A percentile compares a stretch with the other conserved stretches of the same genome.
These are phyloP conservation scores for Penicillium sp. DNA, from an alignment of 2,329 filamentous ascomycete species.

Conservation along the genomic window DNA sequence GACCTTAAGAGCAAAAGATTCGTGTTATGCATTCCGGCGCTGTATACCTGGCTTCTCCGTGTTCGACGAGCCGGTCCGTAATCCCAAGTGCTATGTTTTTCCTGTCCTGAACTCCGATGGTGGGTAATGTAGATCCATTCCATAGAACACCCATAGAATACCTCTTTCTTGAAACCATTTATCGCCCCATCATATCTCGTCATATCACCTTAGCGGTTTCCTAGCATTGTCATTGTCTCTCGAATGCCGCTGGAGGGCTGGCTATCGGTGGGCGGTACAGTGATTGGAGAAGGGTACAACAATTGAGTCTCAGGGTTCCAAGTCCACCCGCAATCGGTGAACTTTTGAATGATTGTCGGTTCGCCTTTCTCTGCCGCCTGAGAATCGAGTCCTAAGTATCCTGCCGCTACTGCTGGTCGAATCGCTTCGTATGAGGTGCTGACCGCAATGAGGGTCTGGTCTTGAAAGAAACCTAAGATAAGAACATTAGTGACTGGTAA, in stretches of 20 bases:
- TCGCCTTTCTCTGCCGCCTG: slow-evolving; percentile 31
- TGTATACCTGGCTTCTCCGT: slow-evolving; percentile 17
- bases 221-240: slow-evolving; percentile 39
- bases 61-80: slow-evolving; percentile 1
- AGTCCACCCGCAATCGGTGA: slow-evolving; percentile 43
- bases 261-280: slow-evolving; percentile 14
- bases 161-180: neutral
- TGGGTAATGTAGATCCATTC: neutral
- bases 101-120: neutral
- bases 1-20: slow-evolving; percentile 43
- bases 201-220: slow-evolving; percentile 24
- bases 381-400: slow-evolving; percentile 41
- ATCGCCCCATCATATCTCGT: neutral
- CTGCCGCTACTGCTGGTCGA: slow-evolving; percentile 39
- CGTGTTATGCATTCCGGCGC: slow-evolving; percentile 37
- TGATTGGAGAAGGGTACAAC: slow-evolving; percentile 38
- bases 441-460: slow-evolving; percentile 43
- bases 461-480: slow-evolving; percentile 40
- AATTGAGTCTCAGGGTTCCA: slow-evolving; percentile 42
- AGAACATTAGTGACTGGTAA: neutral
- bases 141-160: neutral
- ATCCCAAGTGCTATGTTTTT: slow-evolving; percentile 6
- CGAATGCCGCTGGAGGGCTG: slow-evolving; percentile 33
- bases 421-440: slow-evolving; percentile 47
- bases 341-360: slow-evolving; percentile 34